These are phyloP conservation scores for Geranium rotundifolium DNA, from an alignment of 345 rosid genomes.

Conservation along the genomic window DNA sequence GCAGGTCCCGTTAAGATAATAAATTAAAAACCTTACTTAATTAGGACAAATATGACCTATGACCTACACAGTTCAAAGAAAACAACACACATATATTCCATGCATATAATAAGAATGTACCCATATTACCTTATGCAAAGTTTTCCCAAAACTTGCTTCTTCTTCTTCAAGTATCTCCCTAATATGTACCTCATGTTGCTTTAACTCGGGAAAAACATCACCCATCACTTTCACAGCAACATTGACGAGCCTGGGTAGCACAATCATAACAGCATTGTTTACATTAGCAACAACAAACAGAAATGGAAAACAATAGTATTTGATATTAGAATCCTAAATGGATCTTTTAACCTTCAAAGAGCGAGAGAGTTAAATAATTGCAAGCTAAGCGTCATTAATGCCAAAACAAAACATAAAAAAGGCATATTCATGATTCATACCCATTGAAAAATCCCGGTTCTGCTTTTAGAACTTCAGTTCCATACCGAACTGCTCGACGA, in stretches of 20 bases:
- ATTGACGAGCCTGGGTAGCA: slow-evolving; percentile 54
- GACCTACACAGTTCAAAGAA: too few relatives aligned
- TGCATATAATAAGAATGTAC: neutral
- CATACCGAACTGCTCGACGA: slow-evolving; percentile 94
- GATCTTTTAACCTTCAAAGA: neutral
- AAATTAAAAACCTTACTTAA: too few relatives aligned
- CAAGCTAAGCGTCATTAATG: neutral
- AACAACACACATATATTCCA: too few relatives aligned
- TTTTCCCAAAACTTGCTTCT: slow-evolving; percentile 89
- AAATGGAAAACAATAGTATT: neutral
- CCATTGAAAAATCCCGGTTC: slow-evolving; percentile 86
- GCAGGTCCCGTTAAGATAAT: too few relatives aligned
- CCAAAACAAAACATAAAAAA: neutral
- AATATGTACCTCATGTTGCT: slow-evolving; percentile 64
- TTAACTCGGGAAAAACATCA: slow-evolving; percentile 77
- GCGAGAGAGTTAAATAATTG: neutral
- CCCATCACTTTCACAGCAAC: slow-evolving; percentile 68
- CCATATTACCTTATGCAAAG: slow-evolving; percentile 55
- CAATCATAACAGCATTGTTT: neutral
- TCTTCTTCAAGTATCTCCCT: slow-evolving; percentile 64
- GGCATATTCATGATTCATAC: slow-evolving; percentile 27
- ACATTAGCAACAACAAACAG: slow-evolving; percentile 1
- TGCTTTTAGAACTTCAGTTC: slow-evolving; percentile 81
- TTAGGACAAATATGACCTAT: too few relatives aligned
- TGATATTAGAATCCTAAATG: neutral